A percentile compares a stretch with the other conserved stretches of the same genome.
Evolutionary conservation across 495 filamentous ascomycete species (phyloP).

Genomic region (Pseudevernia furfuracea): DNA sequence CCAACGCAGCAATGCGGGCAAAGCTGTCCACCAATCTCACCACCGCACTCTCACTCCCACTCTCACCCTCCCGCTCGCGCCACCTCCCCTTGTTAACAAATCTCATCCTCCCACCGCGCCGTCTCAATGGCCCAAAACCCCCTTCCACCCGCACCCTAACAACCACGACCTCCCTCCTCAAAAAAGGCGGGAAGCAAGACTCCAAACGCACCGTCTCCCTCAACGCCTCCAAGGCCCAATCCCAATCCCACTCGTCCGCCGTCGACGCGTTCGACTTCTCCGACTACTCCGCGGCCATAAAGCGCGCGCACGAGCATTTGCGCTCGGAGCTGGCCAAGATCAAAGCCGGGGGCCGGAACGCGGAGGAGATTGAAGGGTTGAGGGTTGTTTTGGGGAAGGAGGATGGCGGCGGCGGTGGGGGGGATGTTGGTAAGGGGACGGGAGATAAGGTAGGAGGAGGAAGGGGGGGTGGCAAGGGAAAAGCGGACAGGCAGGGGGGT

Average conservation of each 20-base stretch:
- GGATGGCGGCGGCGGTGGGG: background rate
- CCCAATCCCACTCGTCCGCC: background rate
- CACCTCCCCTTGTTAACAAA: background rate
- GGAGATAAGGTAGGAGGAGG: background rate
- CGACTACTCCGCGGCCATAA: slow-evolving; percentile 18
- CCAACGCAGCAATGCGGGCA: slow-evolving; percentile 8
- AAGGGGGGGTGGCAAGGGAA: background rate
- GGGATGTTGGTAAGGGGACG: background rate
- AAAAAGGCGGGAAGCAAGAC: slow-evolving; percentile 20
- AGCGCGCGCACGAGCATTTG: slow-evolving; percentile 12
- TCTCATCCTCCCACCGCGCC: background rate
- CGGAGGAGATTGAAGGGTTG: slow-evolving; percentile 18
- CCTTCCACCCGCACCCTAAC: slow-evolving; percentile 3
- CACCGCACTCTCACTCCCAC: background rate
- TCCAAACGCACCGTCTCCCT: slow-evolving; percentile 17
- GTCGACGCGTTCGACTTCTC: slow-evolving; percentile 23
- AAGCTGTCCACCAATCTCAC: slow-evolving; percentile 11
- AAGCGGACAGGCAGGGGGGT: background rate
- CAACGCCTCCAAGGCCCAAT: slow-evolving; percentile 16
- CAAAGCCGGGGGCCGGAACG: slow-evolving; percentile 10
- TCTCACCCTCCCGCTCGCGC: background rate
- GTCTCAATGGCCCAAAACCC: background rate
- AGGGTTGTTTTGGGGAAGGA: slow-evolving; percentile 5
- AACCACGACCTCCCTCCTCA: slow-evolving; percentile 10
- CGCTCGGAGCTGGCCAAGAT: slow-evolving; percentile 10